Conservation (phyloP, 495 filamentous ascomycete species). For the Penicillium egyptiacum region DNA sequence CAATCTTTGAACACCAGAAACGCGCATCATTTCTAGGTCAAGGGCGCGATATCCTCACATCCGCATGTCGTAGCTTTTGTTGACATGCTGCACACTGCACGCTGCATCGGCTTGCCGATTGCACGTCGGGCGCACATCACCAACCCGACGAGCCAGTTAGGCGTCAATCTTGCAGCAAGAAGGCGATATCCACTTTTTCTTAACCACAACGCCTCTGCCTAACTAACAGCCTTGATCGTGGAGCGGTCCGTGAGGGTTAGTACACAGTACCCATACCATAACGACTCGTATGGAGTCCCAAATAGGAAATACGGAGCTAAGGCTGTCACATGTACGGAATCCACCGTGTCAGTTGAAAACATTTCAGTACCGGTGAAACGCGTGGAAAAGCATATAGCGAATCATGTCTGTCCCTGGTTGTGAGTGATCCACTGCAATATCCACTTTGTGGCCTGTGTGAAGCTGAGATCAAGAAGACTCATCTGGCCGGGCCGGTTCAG, state of each 20-base stretch:
- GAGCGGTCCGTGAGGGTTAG: slow-evolving; percentile 6
- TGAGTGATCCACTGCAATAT: slow-evolving; percentile 21
- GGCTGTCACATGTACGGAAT: not conserved
- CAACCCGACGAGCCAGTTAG: slow-evolving; percentile 5
- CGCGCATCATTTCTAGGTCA: not conserved
- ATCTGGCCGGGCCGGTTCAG: slow-evolving; percentile 9
- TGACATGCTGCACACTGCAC: not conserved
- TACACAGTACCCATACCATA: not conserved
- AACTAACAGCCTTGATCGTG: slow-evolving; percentile 3
- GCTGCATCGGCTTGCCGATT: slow-evolving; percentile 13
- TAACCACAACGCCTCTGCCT: not conserved
- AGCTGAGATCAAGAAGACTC: slow-evolving; percentile 27
- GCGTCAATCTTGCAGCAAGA: slow-evolving; percentile 4
- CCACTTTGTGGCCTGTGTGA: slow-evolving; percentile 8
- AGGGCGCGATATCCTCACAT: not conserved
- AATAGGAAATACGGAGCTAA: slow-evolving; percentile 12
- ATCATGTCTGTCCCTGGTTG: slow-evolving; percentile 14
- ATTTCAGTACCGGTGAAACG: slow-evolving; percentile 23
- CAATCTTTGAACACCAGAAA: not conserved
- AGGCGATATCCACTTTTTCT: slow-evolving; percentile 3
- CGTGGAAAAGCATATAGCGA: slow-evolving; percentile 11
- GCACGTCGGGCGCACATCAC: slow-evolving; percentile 10
- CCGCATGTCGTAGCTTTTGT: not conserved
- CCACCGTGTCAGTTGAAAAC: slow-evolving; percentile 12
- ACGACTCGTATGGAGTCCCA: slow-evolving; percentile 4